Evolutionary conservation across 2,329 filamentous ascomycete genomes (phyloP), one percentile per base, ranked within the genome.

Genomic region (Pseudogymnoascus sp.): DNA sequence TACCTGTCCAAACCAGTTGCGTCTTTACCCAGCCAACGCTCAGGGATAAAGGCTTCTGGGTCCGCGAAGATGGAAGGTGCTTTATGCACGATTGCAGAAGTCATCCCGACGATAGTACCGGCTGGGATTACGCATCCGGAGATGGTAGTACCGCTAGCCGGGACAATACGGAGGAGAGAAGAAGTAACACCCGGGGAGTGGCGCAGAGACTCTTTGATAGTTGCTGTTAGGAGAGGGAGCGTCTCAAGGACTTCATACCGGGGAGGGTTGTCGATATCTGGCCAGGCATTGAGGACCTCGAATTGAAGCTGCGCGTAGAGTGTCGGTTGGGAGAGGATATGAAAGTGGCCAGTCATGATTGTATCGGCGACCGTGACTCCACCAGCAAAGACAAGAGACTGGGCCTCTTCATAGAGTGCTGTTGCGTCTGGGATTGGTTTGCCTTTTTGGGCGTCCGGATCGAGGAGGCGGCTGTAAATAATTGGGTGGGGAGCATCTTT

Each of bases 331-430:
- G 74, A 69, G 3, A 79, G 68, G 16, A 80, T 64, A 57, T 78
- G 70, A 62, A 73, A 78, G 1, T 71, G 70, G 0, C 77, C 77
- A 10, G 75, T 65, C 69, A 74, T 75, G 8, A 78, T 66, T 1
- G 77, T 73, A 36, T 73, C 75, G 0, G 73, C 77, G 3, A 76
- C 74, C 0, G 78, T 79, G 64, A 80, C 77, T 3, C 73, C 73
- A 12, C 78, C 79, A 4, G 73, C 79, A 64, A 79, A 79, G 67
- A 80, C 70, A 42, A 80, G 70, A 1, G 75, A 74, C 67, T 76
- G 74, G 1, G 73, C 73, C 69, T 80, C 78, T 18, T 80, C 76
- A 51, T 75, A 76, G 4, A 79, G 66, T 18, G 29, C 61, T 1
- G 47, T 62, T 5, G 65, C 62, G 6, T 66, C 66, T 34, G 68